A percentile compares a stretch with the other conserved stretches of the same genome.
These are phyloP conservation scores for Syzygium jambos DNA, from an alignment of 345 rosid species.

Conservation along the genomic window DNA sequence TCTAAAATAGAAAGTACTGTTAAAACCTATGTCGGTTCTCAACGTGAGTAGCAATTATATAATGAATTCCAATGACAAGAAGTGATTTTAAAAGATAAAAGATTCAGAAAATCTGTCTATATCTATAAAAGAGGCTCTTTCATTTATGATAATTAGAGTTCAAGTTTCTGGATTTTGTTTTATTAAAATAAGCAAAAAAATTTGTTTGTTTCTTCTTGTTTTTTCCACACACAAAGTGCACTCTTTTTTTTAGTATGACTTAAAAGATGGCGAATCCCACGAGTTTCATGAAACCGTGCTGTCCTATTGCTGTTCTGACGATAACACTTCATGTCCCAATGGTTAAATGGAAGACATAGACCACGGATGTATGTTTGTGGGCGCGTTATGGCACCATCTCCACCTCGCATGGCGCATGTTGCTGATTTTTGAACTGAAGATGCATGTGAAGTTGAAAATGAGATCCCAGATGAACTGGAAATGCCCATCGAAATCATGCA, in stretches of 20 bases:
- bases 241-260: background rate
- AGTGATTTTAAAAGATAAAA: background rate
- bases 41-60: background rate
- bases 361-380: background rate
- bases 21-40: background rate
- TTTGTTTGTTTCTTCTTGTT: background rate
- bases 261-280: background rate
- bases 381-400: background rate
- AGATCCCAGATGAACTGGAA: constrained; percentile 36
- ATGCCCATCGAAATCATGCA: constrained; percentile 58
- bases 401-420: background rate
- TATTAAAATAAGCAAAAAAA: too few relatives aligned
- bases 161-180: too few relatives aligned
- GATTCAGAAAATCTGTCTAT: background rate
- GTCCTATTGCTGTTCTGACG: background rate
- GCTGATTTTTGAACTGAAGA: background rate
- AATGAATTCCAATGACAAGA: background rate
- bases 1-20: background rate
- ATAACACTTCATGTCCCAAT: background rate
- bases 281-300: background rate
- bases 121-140: background rate
- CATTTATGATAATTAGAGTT: background rate
- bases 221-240: background rate
- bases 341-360: background rate
- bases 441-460: background rate